Conservation (phyloP, 805 yeast species). For the Wickerhamomyces chambardii region DNA sequence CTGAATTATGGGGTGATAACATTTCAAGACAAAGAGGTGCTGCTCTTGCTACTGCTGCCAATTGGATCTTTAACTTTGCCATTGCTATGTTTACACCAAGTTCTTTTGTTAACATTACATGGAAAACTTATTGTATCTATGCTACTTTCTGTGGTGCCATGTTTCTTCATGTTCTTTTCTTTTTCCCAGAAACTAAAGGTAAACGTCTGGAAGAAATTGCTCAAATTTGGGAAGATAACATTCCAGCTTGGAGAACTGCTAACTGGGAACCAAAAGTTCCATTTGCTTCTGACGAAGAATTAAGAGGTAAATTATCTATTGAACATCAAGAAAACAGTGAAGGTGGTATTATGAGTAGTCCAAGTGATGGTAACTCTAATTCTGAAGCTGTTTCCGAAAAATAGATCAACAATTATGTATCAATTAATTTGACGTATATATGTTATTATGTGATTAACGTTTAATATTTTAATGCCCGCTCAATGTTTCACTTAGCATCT, state of each 20-base stretch:
- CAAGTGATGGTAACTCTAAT: too few species aligned
- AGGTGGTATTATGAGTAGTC: background rate
- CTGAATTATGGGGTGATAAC: conserved; percentile 12
- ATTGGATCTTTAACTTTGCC: conserved; percentile 19
- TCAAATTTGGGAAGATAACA: conserved; percentile 12
- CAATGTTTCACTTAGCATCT: too few species aligned
- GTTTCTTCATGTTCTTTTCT: conserved; percentile 14
- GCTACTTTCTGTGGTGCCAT: conserved; percentile 17
- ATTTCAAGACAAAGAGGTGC: conserved; percentile 47
- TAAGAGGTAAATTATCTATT: background rate
- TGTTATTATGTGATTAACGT: too few species aligned
- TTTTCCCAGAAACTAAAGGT: conserved; percentile 24
- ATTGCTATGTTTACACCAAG: conserved; percentile 40
- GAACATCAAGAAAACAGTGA: background rate
- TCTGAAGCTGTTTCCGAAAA: too few species aligned
- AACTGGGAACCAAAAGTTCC: conserved; percentile 6
- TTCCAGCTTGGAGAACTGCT: conserved; percentile 7
- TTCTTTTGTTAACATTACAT: conserved; percentile 26
- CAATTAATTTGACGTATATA: too few species aligned
- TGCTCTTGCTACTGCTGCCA: conserved; percentile 22
- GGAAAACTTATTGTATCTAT: conserved; percentile 22
- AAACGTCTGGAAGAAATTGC: conserved; percentile 23
- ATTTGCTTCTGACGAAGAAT: conserved; percentile 1
- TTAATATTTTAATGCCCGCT: too few species aligned
- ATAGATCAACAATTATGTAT: too few species aligned